These are phyloP conservation scores for Lupinus albus DNA, from an alignment of 306 rosid species.

Conservation along the genomic window DNA sequence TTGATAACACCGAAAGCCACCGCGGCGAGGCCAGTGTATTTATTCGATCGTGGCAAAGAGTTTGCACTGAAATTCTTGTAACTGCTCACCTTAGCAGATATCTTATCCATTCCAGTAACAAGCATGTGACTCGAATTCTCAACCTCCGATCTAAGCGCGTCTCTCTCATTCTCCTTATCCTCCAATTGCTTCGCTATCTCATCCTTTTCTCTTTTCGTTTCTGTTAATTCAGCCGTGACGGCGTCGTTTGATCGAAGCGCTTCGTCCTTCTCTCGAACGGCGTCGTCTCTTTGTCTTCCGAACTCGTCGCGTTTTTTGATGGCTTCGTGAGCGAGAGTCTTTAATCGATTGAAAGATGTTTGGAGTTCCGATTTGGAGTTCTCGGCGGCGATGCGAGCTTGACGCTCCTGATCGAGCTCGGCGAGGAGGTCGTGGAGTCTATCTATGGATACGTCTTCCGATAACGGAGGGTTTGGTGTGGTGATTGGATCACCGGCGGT, in stretches of 20 bases:
- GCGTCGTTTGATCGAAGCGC: slow-evolving; percentile 49
- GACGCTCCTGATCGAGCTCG: slow-evolving; percentile 89
- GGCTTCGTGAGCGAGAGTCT: slow-evolving; percentile 82
- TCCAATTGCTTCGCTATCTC: slow-evolving; percentile 66
- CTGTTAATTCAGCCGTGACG: slow-evolving; percentile 56
- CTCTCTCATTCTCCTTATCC: slow-evolving; percentile 71
- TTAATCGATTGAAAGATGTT: slow-evolving; percentile 67
- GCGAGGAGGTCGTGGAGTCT: slow-evolving; percentile 61
- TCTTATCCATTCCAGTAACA: slow-evolving; percentile 86
- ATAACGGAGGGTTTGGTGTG: slow-evolving; percentile 43
- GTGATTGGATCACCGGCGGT: slow-evolving; percentile 60
- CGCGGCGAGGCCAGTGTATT: slow-evolving; percentile 77
- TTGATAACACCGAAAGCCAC: slow-evolving; percentile 83
- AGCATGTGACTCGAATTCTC: slow-evolving; percentile 93
- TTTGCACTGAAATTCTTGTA: slow-evolving; percentile 59
- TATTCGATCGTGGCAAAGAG: slow-evolving; percentile 73
- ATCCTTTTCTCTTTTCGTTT: slow-evolving; percentile 49
- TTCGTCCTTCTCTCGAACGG: slow-evolving; percentile 73
- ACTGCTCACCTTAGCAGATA: slow-evolving; percentile 72
- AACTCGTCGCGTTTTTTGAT: slow-evolving; percentile 83
- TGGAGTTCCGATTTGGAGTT: slow-evolving; percentile 71
- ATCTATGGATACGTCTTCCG: slow-evolving; percentile 70
- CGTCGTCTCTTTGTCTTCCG: slow-evolving; percentile 76
- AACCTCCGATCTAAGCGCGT: slow-evolving; percentile 69
- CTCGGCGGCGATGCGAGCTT: slow-evolving; percentile 78